Percentiles rank a stretch among this genome's conserved stretches.
Conservation (phyloP, 495 filamentous ascomycete genomes). For the Rostrohypoxylon terebratum region DNA sequence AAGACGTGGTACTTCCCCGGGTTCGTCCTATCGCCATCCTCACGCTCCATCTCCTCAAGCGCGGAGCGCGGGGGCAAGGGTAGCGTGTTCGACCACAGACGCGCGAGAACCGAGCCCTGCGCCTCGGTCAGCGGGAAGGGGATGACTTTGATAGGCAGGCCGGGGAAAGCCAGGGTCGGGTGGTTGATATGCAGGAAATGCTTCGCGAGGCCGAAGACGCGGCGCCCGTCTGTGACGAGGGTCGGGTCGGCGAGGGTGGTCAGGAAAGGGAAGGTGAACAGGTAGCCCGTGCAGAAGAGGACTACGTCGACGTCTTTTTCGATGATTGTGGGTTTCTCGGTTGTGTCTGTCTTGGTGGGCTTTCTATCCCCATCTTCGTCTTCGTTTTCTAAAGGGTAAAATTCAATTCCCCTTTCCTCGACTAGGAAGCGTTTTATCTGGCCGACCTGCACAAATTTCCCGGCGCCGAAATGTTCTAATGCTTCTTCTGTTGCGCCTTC, state of each 20-base stretch:
- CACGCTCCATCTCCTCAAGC: conserved; percentile 72
- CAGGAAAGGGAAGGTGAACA: conserved; percentile 79
- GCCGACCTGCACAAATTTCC: conserved; percentile 52
- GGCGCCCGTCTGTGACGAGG: conserved; percentile 73
- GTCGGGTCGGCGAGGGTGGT: conserved; percentile 64
- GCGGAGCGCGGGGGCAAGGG: conserved; percentile 67
- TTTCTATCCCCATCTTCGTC: not conserved
- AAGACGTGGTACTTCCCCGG: conserved; percentile 68
- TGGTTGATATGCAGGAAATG: conserved; percentile 81
- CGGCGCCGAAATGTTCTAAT: conserved; percentile 46
- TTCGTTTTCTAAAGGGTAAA: conserved; percentile 29
- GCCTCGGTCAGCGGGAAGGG: conserved; percentile 84
- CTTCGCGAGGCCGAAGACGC: conserved; percentile 75
- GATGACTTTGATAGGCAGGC: conserved; percentile 80
- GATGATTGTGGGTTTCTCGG: conserved; percentile 51
- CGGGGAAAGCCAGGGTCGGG: conserved; percentile 83
- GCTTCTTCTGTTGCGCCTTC: conserved; percentile 48
- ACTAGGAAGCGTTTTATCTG: conserved; percentile 57
- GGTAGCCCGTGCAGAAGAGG: conserved; percentile 80
- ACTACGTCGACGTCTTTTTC: conserved; percentile 73
- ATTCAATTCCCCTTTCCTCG: conserved; percentile 51
- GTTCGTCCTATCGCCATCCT: conserved; percentile 49
- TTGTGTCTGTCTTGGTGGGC: not conserved
- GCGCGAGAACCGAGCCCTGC: conserved; percentile 81
- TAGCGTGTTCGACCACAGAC: conserved; percentile 77